Base-by-base conservation (phyloP, 345 rosid species). In the Erysimum cheiranthoides region DNA sequence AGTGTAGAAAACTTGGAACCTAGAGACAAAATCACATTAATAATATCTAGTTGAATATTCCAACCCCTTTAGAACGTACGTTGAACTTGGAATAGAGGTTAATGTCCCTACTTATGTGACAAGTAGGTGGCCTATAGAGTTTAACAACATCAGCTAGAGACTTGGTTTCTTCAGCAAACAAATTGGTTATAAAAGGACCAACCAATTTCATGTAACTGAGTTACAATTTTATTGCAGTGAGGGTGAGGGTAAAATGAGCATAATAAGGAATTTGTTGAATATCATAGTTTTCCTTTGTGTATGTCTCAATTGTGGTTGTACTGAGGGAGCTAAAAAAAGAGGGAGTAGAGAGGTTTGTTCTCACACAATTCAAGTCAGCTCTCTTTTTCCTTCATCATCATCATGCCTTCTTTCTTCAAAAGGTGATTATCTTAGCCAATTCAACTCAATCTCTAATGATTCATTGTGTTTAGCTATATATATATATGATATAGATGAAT, bases 291-390 rank as follows among this genome's bases (percentile, higher is more conserved):
- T 76, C 27, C 36, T 73, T 51, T 36, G 80, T 66, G 14, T 79
- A 64, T 73, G 39, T 36, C 59, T 74, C 39, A 56, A 45, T 11
- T 50, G 43, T 35, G 43, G 36, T 10, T 45, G 49, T 73, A 14
- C 27, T 21, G 76, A 64, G 25, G 35, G 51, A 68, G 85, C 78
- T 49, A 35, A 73, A 61, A 67, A 30, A 79, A 67, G 74, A 59
- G 66, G 61, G 64, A 64, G 25, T 46, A 39, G 25, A 9, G 34
- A 54, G 10, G 0, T 57, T 18, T 67, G 61, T 38, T 49, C 17
- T 25, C 82, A 79, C 21, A 77, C 82, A 30, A 13, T 86, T 71
- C 76, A 71, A 52, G 63, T 85, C 74, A 59, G 50, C 79, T 86
- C 91, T 61, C 86, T 85, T 5, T 50, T 85, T 0, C 85, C 28